Percentiles rank a stretch among this genome's conserved stretches.
These are phyloP conservation scores for Rutstroemia sp. DNA, from an alignment of 2,329 filamentous ascomycete genomes.

Conservation along the genomic window DNA sequence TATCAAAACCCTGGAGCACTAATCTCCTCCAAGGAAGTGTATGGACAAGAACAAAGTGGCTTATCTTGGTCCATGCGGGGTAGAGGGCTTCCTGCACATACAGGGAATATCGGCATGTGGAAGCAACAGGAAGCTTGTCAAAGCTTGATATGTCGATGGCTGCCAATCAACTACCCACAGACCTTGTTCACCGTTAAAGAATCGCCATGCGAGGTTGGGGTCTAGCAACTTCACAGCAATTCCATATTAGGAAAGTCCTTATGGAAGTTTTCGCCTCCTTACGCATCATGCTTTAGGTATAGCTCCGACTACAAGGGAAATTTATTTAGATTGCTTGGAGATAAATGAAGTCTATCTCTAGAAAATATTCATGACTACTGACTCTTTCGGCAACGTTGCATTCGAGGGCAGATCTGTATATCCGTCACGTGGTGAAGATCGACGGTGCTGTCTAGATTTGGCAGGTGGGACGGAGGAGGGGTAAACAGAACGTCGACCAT, in stretches of 20 bases:
- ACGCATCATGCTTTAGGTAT: too few relatives aligned
- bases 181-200: neutral
- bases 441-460: neutral
- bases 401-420: neutral
- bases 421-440: neutral
- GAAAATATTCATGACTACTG: neutral
- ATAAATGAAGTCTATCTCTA: neutral
- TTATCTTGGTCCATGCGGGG: neutral
- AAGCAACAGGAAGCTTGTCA: conserved; percentile 3
- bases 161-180: neutral
- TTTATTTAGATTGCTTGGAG: too few relatives aligned
- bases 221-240: too few relatives aligned
- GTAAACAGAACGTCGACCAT: neutral
- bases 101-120: neutral
- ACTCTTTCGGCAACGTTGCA: neutral
- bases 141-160: neutral
- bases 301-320: too few relatives aligned
- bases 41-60: neutral
- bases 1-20: neutral
- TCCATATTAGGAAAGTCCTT: neutral
- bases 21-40: neutral
- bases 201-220: neutral
- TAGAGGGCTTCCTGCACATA: neutral
- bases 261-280: too few relatives aligned
- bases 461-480: conserved; percentile 2